Conservation (phyloP, 2,329 filamentous ascomycete species). For the Chrysoporthe cubensis region DNA sequence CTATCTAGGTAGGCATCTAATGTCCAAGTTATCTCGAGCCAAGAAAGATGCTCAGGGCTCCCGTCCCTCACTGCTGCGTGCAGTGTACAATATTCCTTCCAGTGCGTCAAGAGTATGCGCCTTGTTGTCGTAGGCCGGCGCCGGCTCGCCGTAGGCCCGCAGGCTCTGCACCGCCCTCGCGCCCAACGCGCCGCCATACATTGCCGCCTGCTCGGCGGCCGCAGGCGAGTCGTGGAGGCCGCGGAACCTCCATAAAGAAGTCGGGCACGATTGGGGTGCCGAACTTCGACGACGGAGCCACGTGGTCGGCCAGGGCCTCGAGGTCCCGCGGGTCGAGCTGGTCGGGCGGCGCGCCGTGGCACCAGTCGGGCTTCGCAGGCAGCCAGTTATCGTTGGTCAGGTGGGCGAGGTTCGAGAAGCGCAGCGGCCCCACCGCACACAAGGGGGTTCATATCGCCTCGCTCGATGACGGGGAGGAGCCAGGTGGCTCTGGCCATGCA, state of each 20-base stretch:
- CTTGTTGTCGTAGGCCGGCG: slow-evolving; percentile 41
- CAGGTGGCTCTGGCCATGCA: too few species aligned
- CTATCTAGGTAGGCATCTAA: too few species aligned
- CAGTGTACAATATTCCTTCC: too few species aligned
- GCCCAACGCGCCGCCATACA: slow-evolving; percentile 43
- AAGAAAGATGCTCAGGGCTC: too few species aligned
- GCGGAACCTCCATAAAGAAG: slow-evolving; percentile 47
- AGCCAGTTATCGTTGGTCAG: not conserved
- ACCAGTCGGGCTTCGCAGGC: not conserved
- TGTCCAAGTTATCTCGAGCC: too few species aligned
- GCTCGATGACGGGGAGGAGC: not conserved
- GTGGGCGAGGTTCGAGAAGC: not conserved
- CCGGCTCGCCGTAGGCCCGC: not conserved
- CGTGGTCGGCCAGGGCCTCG: slow-evolving; percentile 33
- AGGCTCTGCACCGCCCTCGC: slow-evolving; percentile 41
- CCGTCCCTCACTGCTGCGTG: too few species aligned
- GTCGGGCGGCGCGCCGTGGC: not conserved
- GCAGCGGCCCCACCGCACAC: not conserved
- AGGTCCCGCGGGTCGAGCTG: slow-evolving; percentile 27
- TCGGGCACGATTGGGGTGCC: slow-evolving; percentile 43
- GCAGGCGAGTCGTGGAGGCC: slow-evolving; percentile 39
- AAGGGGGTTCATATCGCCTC: not conserved
- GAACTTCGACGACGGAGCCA: slow-evolving; percentile 40
- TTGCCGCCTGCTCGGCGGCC: slow-evolving; percentile 39
- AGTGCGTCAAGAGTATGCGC: slow-evolving; percentile 37